These are phyloP conservation scores for Diddensiella caesifluorescens DNA, from an alignment of 805 yeast species.

Conservation along the genomic window DNA sequence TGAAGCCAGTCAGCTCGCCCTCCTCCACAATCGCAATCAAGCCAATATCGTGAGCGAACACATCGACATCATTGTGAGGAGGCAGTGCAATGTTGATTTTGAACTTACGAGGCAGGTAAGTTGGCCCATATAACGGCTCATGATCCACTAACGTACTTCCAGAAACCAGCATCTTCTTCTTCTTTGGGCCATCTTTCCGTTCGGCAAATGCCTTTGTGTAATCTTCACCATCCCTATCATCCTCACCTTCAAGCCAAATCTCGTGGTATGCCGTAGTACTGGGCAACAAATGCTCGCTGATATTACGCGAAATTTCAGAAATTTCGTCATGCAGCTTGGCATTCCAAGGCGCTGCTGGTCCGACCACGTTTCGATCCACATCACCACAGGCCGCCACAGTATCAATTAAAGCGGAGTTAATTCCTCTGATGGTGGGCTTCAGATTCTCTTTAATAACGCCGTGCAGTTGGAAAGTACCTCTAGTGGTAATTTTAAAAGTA, in stretches of 20 bases:
- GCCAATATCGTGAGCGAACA: slow-evolving; percentile 92
- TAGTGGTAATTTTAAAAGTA: slow-evolving; percentile 87
- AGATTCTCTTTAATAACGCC: slow-evolving; percentile 88
- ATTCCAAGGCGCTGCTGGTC: slow-evolving; percentile 82
- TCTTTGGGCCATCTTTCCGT: slow-evolving; percentile 70
- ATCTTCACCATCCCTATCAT: slow-evolving; percentile 62
- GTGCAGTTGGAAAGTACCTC: slow-evolving; percentile 95
- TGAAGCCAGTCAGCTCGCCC: slow-evolving; percentile 70
- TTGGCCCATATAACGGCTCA: slow-evolving; percentile 84
- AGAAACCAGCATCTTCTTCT: slow-evolving; percentile 76
- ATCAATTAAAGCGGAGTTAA: slow-evolving; percentile 85
- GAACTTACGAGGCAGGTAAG: slow-evolving; percentile 91
- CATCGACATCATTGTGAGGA: slow-evolving; percentile 95
- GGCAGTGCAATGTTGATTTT: slow-evolving; percentile 93
- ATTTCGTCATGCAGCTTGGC: slow-evolving; percentile 77
- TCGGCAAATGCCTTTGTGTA: slow-evolving; percentile 59
- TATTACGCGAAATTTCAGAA: slow-evolving; percentile 51
- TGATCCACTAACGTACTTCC: slow-evolving; percentile 74
- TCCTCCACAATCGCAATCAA: slow-evolving; percentile 74
- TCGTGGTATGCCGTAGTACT: slow-evolving; percentile 94
- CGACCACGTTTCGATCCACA: slow-evolving; percentile 93
- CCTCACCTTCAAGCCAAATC: slow-evolving; percentile 89
- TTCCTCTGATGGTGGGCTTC: slow-evolving; percentile 87
- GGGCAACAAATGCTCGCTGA: slow-evolving; percentile 82
- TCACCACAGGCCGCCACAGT: slow-evolving; percentile 98